A percentile compares a stretch with the other conserved stretches of the same genome.
Conservation (phyloP, 2,329 filamentous ascomycete species). For the Monosporascus ibericus region DNA sequence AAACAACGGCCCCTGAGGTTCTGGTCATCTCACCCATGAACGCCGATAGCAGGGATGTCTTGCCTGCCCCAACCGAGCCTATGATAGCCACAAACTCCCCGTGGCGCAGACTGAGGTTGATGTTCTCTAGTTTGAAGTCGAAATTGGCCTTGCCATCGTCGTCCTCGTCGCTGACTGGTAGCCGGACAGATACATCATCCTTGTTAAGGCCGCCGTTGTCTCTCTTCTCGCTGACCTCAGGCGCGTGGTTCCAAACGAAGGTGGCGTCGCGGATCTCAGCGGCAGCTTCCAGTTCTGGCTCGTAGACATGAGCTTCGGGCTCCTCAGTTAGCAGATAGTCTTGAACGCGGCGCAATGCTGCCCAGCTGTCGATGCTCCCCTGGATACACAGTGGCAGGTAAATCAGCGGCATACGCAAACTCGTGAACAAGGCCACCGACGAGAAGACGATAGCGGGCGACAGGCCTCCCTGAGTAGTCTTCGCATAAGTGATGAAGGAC, state of each 20-base stretch:
- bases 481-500: slow-evolving; percentile 72
- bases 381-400: slow-evolving; percentile 80
- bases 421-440: slow-evolving; percentile 85
- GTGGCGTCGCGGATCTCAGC: slow-evolving; percentile 63
- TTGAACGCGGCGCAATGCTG: slow-evolving; percentile 73
- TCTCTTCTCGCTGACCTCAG: no score
- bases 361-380: slow-evolving; percentile 72
- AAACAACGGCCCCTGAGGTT: slow-evolving; percentile 63
- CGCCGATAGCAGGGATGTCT: slow-evolving; percentile 78
- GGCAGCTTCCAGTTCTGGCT: slow-evolving; percentile 54
- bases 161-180: slow-evolving; percentile 42
- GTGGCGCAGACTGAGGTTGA: slow-evolving; percentile 59
- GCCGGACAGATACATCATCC: slow-evolving; percentile 35
- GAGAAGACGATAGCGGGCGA: slow-evolving; percentile 76
- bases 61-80: slow-evolving; percentile 75
- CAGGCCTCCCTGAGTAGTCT: slow-evolving; percentile 55
- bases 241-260: slow-evolving; percentile 74
- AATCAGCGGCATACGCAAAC: slow-evolving; percentile 78
- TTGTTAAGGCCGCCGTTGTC: slow-evolving; percentile 36
- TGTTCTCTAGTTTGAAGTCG: slow-evolving; percentile 56
- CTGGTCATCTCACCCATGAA: slow-evolving; percentile 87
- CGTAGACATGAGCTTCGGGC: slow-evolving; percentile 59
- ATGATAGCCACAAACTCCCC: slow-evolving; percentile 75
- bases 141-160: slow-evolving; percentile 26
- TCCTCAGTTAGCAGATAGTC: slow-evolving; percentile 84